Evolutionary conservation across 2,329 filamentous ascomycete species (phyloP), one percentile per base, ranked within the genome.

Genomic region (Ophiocordyceps camponoti-rufipedis): DNA sequence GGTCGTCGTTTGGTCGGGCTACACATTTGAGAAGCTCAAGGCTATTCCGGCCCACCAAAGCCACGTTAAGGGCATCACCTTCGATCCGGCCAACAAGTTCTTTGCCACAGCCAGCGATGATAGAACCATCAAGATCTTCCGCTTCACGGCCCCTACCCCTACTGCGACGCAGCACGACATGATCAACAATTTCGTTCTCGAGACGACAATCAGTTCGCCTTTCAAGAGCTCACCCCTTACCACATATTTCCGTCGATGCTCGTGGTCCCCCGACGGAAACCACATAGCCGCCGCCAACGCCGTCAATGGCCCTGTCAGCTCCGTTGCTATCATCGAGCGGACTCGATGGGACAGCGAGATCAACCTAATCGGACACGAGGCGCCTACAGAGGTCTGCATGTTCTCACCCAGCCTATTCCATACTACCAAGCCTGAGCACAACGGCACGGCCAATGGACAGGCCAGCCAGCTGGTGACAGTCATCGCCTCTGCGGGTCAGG

Each of bases 61-160:
- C 60, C 93, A 96, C 60, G 91, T 98, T 66, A 98, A 98, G 62
- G 91, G 93, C 50, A 93, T 98, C 55, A 94, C 89, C 0, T 98
- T 98, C 58, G 91, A 98, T 58, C 91, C 91, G 1, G 91, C 91
- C 40, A 96, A 96, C 68, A 98, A 96, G 60, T 98, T 94, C 69
- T 98, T 98, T 63, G 91, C 93, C 14, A 98, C 93, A 0, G 88
- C 93, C 2, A 94, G 87, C 64, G 91, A 98, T 61, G 91, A 98
- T 62, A 80, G 91, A 48, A 89, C 87, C 2, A 94, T 98, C 63
- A 94, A 94, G 61, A 85, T 98, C 55, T 96, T 94, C 63, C 80
- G 88, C 48, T 98, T 95, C 61, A 94, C 85, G 2, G 83, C 89
- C 1, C 88, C 91, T 0, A 75, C 82, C 1, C 85, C 91, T 10